Evolutionary conservation across 225 moss, liverwort and hornwort species (phyloP).

Genomic region (Pseudisothecium myosuroides): DNA sequence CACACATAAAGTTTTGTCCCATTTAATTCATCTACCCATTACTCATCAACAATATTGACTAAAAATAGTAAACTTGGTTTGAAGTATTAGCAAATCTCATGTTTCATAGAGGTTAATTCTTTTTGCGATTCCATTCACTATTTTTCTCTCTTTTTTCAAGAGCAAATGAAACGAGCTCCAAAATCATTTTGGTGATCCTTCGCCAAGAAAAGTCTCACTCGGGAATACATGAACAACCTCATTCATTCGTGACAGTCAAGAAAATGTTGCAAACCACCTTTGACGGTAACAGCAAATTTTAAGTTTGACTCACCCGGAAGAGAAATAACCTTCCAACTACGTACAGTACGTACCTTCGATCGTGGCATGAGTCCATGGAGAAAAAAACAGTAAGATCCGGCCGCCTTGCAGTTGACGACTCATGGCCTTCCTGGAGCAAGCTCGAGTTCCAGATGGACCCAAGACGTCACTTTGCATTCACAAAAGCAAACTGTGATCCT

Average conservation of each 20-base stretch:
- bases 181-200: not conserved
- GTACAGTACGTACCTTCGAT: not conserved
- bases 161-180: not conserved
- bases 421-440: no score
- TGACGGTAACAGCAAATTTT: not conserved
- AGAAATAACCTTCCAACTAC: no score
- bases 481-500: no score
- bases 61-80: not conserved
- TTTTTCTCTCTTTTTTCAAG: not conserved
- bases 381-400: not conserved
- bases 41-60: not conserved
- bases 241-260: no score
- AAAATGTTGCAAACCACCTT: not conserved
- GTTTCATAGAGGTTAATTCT: no score
- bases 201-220: no score
- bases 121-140: not conserved
- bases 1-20: not conserved
- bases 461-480: no score
- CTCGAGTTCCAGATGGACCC: no score
- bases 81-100: not conserved
- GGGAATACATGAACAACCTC: not conserved
- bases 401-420: not conserved
- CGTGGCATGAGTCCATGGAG: not conserved
- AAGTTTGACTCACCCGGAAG: no score
- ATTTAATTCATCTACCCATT: not conserved